A percentile compares a stretch with the other conserved stretches of the same genome.
These are phyloP conservation scores for Takashimella tepidaria DNA, from an alignment of 1,284 basidiomycete species.

Conservation along the genomic window DNA sequence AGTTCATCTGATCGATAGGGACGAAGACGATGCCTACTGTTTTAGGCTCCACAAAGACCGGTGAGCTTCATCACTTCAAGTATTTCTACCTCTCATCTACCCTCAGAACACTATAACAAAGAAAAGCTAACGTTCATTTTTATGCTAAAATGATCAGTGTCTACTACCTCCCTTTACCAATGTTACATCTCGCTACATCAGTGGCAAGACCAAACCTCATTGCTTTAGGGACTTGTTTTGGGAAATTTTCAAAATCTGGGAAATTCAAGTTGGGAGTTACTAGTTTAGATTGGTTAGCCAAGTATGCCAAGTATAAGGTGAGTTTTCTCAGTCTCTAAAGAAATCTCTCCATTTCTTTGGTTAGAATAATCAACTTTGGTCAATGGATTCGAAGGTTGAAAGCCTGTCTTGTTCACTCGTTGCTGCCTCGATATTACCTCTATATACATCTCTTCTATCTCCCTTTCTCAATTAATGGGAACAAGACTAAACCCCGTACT, in stretches of 20 bases:
- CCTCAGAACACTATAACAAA: not conserved
- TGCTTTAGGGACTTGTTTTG: conserved; percentile 92
- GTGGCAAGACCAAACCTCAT: conserved; percentile 89
- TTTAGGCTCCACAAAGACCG: conserved; percentile 86
- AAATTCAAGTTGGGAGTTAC: conserved; percentile 98
- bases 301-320: conserved; percentile 98
- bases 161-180: conserved; percentile 87
- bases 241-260: conserved; percentile 95
- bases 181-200: conserved; percentile 88
- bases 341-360: not conserved
- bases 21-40: conserved; percentile 58
- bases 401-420: too few relatives aligned
- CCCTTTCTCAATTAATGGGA: too few relatives aligned
- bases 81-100: not conserved
- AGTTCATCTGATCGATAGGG: conserved; percentile 49
- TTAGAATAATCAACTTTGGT: not conserved
- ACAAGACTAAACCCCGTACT: too few relatives aligned
- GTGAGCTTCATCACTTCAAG: conserved; percentile 20
- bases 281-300: conserved; percentile 84
- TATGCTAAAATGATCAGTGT: conserved; percentile 52
- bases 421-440: too few relatives aligned
- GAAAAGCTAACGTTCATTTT: not conserved
- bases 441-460: not conserved
- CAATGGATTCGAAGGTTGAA: too few relatives aligned
- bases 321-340: conserved; percentile 8